Conservation (phyloP, 106 monocot genomes). For the Dioscorea alata region DNA sequence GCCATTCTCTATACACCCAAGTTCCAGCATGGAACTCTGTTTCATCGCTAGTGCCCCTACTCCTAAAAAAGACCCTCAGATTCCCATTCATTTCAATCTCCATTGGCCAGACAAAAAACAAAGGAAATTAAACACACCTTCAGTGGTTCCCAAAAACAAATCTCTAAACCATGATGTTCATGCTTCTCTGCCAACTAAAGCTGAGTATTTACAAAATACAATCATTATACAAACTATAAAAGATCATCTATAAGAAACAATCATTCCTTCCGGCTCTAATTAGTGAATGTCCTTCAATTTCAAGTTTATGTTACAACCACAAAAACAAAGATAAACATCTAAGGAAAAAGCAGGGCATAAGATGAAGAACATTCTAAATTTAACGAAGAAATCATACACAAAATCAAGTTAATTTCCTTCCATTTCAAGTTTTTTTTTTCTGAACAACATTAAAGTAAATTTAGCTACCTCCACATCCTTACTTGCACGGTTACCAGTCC, state of each 20-base stretch:
- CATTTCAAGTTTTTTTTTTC: too few species aligned
- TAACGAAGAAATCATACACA: too few species aligned
- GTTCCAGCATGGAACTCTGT: background rate
- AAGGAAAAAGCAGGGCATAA: too few species aligned
- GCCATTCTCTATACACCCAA: background rate
- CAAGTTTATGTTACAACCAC: too few species aligned
- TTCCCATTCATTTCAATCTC: background rate
- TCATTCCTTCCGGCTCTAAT: constrained; percentile 35
- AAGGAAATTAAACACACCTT: background rate
- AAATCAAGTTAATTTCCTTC: too few species aligned
- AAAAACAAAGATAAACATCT: too few species aligned
- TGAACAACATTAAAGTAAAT: too few species aligned
- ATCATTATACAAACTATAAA: background rate
- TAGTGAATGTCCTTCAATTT: too few species aligned
- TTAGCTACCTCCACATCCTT: too few species aligned
- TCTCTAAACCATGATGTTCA: background rate
- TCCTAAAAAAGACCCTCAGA: background rate
- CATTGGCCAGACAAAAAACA: background rate
- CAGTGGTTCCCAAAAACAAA: background rate
- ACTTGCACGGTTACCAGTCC: too few species aligned
- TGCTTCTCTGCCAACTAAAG: background rate
- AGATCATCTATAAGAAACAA: background rate
- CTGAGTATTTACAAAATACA: background rate
- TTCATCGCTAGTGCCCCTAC: background rate
- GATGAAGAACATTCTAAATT: too few species aligned